phyloP scores from a whole-genome alignment of 305 asterid genomes.

The Galium porrigens region DNA sequence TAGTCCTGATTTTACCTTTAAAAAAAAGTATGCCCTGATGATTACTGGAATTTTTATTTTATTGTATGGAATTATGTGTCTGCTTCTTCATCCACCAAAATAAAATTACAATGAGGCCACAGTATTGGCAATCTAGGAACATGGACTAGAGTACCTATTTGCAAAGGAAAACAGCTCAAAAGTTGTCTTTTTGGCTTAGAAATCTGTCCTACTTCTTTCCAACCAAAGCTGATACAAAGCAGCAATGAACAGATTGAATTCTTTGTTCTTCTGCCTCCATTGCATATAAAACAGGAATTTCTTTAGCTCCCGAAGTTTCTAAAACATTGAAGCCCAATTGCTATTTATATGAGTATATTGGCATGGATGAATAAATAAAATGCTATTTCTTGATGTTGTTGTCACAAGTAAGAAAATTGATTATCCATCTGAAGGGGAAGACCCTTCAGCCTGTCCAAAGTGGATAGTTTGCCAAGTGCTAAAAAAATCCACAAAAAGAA shows the following conservation, averaged over 20 bases:
- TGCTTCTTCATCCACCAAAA: not conserved
- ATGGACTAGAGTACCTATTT: not conserved
- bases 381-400: not conserved
- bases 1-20: too few species aligned
- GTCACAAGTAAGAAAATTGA: not conserved
- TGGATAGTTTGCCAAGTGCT: not conserved
- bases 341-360: not conserved
- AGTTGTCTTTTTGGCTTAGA: not conserved
- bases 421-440: not conserved
- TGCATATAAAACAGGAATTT: not conserved
- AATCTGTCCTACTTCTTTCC: not conserved
- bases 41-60: not conserved
- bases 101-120: not conserved
- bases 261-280: not conserved
- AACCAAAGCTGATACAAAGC: not conserved
- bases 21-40: not conserved
- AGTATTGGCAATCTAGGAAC: not conserved
- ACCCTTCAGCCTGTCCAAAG: not conserved
- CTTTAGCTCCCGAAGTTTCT: not conserved
- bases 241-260: not conserved
- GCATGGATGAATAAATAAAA: not conserved
- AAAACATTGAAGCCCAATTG: not conserved
- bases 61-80: not conserved
- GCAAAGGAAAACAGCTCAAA: not conserved
- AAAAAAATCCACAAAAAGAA: too few species aligned